These are phyloP conservation scores for Aspergillus luchuensis DNA, from an alignment of 2,329 filamentous ascomycete genomes.

Conservation along the genomic window DNA sequence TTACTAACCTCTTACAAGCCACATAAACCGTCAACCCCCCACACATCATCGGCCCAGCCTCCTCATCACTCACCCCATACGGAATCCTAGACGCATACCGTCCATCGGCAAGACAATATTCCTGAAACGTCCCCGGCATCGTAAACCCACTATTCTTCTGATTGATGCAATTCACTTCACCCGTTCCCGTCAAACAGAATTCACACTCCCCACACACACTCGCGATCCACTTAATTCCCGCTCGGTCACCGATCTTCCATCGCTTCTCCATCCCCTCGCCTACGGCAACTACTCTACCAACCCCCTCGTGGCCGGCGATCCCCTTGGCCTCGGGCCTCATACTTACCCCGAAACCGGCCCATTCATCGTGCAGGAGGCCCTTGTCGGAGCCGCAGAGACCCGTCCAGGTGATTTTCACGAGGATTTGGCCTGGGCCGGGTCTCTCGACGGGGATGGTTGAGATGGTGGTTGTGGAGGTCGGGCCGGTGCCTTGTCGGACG, in stretches of 20 bases:
- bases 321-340: conserved; percentile 8
- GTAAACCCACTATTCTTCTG: conserved; percentile 21
- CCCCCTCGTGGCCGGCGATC: conserved; percentile 47
- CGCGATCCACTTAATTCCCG: conserved; percentile 24
- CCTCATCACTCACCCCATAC: conserved; percentile 20
- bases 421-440: conserved; percentile 12
- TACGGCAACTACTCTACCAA: conserved; percentile 43
- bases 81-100: conserved; percentile 23
- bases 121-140: conserved; percentile 23
- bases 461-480: not conserved
- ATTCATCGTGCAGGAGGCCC: conserved; percentile 9
- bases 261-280: conserved; percentile 28
- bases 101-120: conserved; percentile 23
- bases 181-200: conserved; percentile 18
- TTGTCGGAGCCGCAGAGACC: conserved; percentile 16
- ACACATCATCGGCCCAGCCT: conserved; percentile 26
- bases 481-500: conserved; percentile 2
- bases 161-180: conserved; percentile 22
- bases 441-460: not conserved
- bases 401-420: conserved; percentile 17
- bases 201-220: conserved; percentile 24
- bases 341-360: conserved; percentile 3
- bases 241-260: conserved; percentile 29
- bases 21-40: conserved; percentile 28
- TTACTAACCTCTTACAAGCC: conserved; percentile 16